Base-by-base conservation (phyloP, 495 filamentous ascomycete genomes). In the Astrocystis sublimbata region DNA sequence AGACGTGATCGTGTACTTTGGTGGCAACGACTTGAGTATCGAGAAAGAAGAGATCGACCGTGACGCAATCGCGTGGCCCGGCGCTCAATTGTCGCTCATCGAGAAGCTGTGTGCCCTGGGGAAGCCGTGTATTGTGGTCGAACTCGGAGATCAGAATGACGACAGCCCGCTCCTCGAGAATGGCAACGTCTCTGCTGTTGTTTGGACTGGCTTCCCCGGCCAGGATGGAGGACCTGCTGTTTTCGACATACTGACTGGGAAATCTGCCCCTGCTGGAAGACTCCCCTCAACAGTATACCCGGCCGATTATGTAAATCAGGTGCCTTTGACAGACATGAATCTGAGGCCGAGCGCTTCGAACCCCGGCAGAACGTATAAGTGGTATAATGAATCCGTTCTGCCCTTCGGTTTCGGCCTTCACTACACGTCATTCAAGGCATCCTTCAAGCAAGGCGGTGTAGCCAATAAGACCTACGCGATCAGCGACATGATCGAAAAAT, bases 261-360 rank as follows among this genome's bases (percentile, higher is more conserved):
- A 67, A 6, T 73, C 71, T 6, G 77, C 80, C 19, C 85, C 85
- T 0, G 85, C 83, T 13, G 87, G 82, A 9, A 83, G 87, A 36
- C 75, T 89, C 0, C 85, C 86, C 1, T 85, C 86, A 33, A 88
- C 84, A 10, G 71, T 76, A 62, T 83, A 83, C 47, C 78, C 78
- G 5, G 65, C 69, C 4, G 69, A 69, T 46, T 83, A 78, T 62
- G 74, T 74, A 43, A 58, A 70, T 10, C 65, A 70, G 19, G 71
- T 76, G 2, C 68, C 68, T 28, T 70, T 78, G 68, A 77, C 75
- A 6, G 64, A 79, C 30, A 81, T 81, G 79, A 69, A 60, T 33
- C 64, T 81, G 12, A 71, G 75, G 7, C 74, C 79, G 6, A 54
- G 64, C 15, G 58, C 13, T 4, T 55, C 59, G 4, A 75, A 66